Evolutionary conservation across 768 basidiomycete genomes (phyloP), one percentile per base, ranked within the genome.

Genomic region (Kwoniella europaea): DNA sequence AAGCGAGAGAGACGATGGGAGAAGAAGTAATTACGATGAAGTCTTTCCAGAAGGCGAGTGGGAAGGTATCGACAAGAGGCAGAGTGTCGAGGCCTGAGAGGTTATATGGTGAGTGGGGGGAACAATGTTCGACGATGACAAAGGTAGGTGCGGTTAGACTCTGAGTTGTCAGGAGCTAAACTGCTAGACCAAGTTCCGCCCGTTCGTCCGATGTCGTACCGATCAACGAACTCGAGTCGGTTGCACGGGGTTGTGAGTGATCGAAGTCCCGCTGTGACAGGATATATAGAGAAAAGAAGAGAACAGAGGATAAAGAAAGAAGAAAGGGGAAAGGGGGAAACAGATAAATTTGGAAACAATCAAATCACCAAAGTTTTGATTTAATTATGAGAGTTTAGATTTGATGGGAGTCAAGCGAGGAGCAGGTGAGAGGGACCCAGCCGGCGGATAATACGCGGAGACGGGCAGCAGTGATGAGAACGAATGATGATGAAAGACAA

Each of bases 31-130:
- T 50, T 50, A 50, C 10, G 46, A 50, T 50, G 10, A 15, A n/a
- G 16, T 61, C 15, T 58, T 58, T 58, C 57, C 59, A 61, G 59
- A 61, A 61, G 59, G 59, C 59, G 41, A 61, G n/a, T 24, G 42
- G n/a, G 42, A 12, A 22, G 20, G 59, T 18, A 18, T 43, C 24
- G 3, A 43, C 18, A 61, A 44, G 44, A 41, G 59, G 43, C 16
- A 42, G 22, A 42, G 59, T 43, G 42, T 42, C 29, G 35, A 18
- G 15, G 42, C 35, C 43, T 41, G 59, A 61, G 10, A 43, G 16
- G 10, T 61, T 22, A 16, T 18, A 43, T n/a, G 13, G 7, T 10
- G 59, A 59, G 42, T 16, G 42, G 35, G 59, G 42, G 42, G 59
- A 43, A 41, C 35, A 27, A n/a, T 15, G 27, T 59, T 29, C 16